Conservation (phyloP, 345 rosid genomes). For the Rhizophora mangle region DNA sequence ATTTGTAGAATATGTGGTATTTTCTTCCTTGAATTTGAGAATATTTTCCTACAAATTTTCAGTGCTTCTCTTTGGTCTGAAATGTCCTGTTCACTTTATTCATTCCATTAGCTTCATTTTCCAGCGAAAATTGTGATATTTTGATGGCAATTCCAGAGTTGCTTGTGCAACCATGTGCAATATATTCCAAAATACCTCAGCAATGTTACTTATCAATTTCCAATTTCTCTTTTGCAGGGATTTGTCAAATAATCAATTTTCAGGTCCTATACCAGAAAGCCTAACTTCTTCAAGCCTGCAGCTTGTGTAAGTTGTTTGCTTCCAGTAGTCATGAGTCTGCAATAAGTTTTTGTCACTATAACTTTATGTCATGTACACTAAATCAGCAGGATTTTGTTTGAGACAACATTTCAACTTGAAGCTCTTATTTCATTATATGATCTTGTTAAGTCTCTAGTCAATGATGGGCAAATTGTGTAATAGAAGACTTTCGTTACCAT, state of each 20-base stretch:
- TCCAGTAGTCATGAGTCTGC: not conserved
- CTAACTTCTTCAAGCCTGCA: conserved; percentile 63
- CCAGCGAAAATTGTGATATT: conserved; percentile 1
- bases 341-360: not conserved
- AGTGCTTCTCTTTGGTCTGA: not conserved
- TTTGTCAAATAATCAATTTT: conserved; percentile 72
- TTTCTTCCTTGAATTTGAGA: not conserved
- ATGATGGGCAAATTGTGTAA: not conserved
- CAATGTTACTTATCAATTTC: not conserved
- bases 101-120: not conserved
- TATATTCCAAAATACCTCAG: not conserved
- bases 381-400: too few species aligned
- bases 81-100: not conserved
- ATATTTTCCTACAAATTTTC: not conserved
- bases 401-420: too few species aligned
- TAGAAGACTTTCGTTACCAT: not conserved
- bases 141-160: not conserved
- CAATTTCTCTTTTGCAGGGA: conserved; percentile 48
- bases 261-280: conserved; percentile 85
- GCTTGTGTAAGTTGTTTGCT: conserved; percentile 55
- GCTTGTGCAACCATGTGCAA: too few species aligned
- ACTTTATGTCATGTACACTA: not conserved
- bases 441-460: not conserved
- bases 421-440: not conserved
- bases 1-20: too few species aligned